Evolutionary conservation across 2,329 filamentous ascomycete species (phyloP).

Genomic region (Aspergillus japonicus): DNA sequence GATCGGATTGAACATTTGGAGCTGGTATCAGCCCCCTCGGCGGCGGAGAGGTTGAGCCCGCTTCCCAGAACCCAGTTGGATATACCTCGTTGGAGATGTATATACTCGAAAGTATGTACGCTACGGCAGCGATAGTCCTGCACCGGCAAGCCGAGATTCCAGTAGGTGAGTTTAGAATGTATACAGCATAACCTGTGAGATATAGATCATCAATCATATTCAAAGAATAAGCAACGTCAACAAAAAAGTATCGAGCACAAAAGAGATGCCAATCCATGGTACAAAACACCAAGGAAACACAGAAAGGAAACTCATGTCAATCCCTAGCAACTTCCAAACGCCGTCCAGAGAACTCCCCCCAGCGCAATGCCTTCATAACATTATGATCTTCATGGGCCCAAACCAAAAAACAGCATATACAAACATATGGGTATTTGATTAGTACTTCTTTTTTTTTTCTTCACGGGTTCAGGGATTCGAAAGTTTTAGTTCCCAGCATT

Average conservation of each 20-base stretch:
- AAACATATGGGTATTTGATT: not conserved
- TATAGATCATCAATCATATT: conserved; percentile 7
- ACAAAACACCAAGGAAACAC: no score
- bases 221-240: not conserved
- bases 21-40: conserved; percentile 53
- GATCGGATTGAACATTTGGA: conserved; percentile 65
- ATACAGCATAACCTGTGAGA: conserved; percentile 2
- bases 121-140: no score
- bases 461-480: not conserved
- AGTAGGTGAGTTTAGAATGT: not conserved
- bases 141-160: no score
- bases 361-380: not conserved
- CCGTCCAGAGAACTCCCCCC: not conserved
- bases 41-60: conserved; percentile 12
- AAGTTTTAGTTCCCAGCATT: conserved; percentile 24
- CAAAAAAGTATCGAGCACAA: no score
- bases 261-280: no score
- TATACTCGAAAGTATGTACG: not conserved
- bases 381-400: not conserved
- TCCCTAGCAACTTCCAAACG: not conserved
- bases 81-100: conserved; percentile 2
- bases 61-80: conserved; percentile 3
- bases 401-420: conserved; percentile 13
- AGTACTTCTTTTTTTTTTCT: not conserved
- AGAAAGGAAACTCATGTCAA: not conserved